These are phyloP conservation scores for Podosphaera xanthii DNA, from an alignment of 2,329 filamentous ascomycete species.

Conservation along the genomic window DNA sequence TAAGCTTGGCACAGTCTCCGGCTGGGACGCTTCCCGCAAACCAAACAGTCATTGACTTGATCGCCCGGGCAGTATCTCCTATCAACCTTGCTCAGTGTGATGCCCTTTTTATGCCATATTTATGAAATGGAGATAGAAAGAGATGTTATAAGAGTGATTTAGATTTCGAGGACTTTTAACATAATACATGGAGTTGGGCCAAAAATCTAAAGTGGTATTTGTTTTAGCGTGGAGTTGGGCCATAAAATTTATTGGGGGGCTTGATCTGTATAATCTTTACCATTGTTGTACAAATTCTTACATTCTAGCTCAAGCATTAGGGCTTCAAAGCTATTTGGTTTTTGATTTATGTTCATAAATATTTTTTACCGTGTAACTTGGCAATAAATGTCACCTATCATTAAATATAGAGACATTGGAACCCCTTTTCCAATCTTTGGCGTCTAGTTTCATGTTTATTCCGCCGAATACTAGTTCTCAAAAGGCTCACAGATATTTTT, in stretches of 20 bases:
- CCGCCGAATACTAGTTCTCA: too few species aligned
- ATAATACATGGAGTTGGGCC: background rate
- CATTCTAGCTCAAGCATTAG: too few species aligned
- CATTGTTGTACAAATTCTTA: too few species aligned
- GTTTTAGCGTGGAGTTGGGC: conserved; percentile 8
- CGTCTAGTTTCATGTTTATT: too few species aligned
- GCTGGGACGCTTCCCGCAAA: conserved; percentile 73
- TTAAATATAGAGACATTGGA: too few species aligned
- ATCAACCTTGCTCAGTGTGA: conserved; percentile 73
- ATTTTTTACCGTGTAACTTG: too few species aligned
- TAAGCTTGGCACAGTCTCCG: conserved; percentile 51
- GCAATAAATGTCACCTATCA: too few species aligned
- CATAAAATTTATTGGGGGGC: background rate
- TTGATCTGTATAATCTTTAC: too few species aligned
- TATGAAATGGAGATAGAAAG: conserved; percentile 26
- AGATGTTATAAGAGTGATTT: background rate
- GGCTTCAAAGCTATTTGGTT: too few species aligned
- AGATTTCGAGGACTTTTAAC: background rate
- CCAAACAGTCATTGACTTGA: conserved; percentile 87
- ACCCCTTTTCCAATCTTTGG: too few species aligned
- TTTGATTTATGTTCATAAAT: too few species aligned
- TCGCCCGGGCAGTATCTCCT: conserved; percentile 82
- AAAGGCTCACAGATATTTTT: too few species aligned
- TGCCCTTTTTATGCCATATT: conserved; percentile 90
- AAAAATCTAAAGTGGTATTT: conserved; percentile 1